A percentile compares a stretch with the other conserved stretches of the same genome.
These are phyloP conservation scores for Ceratobasidium sp. DNA, from an alignment of 1,284 basidiomycete species.

Conservation along the genomic window DNA sequence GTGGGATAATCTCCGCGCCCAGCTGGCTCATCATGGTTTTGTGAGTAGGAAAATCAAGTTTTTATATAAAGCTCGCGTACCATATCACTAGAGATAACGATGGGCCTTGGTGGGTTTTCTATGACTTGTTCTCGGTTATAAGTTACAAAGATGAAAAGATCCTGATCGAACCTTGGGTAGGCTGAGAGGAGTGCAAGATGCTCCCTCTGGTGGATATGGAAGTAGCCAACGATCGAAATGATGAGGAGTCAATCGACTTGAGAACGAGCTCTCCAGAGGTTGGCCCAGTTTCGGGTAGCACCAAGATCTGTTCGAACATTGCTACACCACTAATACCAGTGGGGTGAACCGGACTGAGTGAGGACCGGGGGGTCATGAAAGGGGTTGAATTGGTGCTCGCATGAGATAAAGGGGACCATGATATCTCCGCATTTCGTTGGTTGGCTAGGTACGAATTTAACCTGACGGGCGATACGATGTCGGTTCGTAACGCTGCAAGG, in stretches of 20 bases:
- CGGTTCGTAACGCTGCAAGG: no score
- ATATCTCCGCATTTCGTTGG: neutral
- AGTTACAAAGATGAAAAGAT: no score
- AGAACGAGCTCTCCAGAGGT: no score
- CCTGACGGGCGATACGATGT: no score
- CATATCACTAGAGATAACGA: neutral
- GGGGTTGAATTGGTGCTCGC: neutral
- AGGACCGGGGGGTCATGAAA: neutral
- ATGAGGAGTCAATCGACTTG: neutral
- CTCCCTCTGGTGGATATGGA: no score
- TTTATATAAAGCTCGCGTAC: neutral
- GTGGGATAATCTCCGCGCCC: neutral
- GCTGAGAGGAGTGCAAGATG: no score
- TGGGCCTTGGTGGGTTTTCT: neutral
- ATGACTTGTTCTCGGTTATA: no score
- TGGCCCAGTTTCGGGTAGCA: neutral
- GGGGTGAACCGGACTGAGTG: neutral
- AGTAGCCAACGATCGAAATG: neutral
- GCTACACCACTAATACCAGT: no score
- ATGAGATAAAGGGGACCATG: neutral
- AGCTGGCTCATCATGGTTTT: neutral
- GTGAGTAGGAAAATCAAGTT: neutral
- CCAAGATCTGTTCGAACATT: neutral
- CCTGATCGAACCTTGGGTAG: no score
- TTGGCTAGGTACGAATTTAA: neutral